Evolutionary conservation across 495 filamentous ascomycete genomes (phyloP).

Genomic region (Penicillium angulare): DNA sequence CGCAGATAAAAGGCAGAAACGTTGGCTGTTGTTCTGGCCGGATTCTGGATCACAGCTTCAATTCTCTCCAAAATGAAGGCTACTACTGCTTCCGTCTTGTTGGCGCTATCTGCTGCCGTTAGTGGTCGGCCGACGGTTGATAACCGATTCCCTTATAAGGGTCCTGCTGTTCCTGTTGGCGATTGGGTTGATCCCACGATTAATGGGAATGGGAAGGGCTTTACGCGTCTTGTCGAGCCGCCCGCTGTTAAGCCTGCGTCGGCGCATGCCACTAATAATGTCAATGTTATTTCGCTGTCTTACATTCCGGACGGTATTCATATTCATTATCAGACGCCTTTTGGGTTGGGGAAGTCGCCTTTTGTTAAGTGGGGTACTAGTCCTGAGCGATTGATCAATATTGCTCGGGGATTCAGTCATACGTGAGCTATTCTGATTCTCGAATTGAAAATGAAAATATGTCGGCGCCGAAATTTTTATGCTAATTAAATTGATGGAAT

Average conservation of each 20-base stretch:
- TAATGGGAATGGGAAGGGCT: constrained; percentile 54
- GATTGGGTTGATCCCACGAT: constrained; percentile 51
- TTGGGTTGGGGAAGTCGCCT: constrained; percentile 43
- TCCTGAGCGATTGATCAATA: constrained; percentile 23
- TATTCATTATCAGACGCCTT: constrained; percentile 55
- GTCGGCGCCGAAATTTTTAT: too few species aligned
- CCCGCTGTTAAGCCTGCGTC: constrained; percentile 49
- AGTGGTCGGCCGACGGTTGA: constrained; percentile 33
- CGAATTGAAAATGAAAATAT: not conserved
- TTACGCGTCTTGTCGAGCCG: constrained; percentile 50
- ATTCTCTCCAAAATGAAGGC: constrained; percentile 19
- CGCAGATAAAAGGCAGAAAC: constrained; percentile 1
- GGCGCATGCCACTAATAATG: constrained; percentile 46
- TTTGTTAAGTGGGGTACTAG: constrained; percentile 41
- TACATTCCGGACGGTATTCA: constrained; percentile 51
- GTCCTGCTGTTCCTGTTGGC: constrained; percentile 46
- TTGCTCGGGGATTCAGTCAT: constrained; percentile 33
- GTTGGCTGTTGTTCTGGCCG: not conserved
- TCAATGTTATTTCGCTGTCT: constrained; percentile 52
- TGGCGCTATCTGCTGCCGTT: constrained; percentile 21
- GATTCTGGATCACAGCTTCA: not conserved
- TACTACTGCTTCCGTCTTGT: constrained; percentile 16
- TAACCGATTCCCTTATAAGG: constrained; percentile 42
- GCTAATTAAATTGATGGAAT: not conserved
- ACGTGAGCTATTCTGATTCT: constrained; percentile 23